phyloP scores from a whole-genome alignment of 2,329 filamentous ascomycete genomes.

The Aspergillus pseudoterreus region DNA sequence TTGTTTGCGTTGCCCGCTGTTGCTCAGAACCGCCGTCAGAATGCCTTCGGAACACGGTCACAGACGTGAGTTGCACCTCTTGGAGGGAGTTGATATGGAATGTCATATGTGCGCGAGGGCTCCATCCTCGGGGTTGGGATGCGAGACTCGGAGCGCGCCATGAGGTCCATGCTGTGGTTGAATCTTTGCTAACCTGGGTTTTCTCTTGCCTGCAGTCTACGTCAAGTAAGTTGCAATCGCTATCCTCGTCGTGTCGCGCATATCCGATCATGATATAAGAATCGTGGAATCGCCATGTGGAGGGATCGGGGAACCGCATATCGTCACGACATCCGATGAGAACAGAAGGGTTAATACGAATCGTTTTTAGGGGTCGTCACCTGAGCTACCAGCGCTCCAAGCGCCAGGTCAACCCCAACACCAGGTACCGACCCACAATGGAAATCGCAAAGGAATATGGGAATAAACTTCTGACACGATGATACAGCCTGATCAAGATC shows the following conservation, averaged over 20 bases:
- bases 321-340: constrained; percentile 1
- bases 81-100: constrained; percentile 7
- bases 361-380: constrained; percentile 77
- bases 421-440: constrained; percentile 45
- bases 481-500: constrained; percentile 82
- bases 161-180: constrained; percentile 2
- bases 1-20: constrained; percentile 39
- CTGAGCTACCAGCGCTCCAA: constrained; percentile 96
- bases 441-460: constrained; percentile 6
- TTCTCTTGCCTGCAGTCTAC: constrained; percentile 60
- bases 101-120: constrained; percentile 13
- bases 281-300: constrained; percentile 2
- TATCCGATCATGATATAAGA: constrained; percentile 16
- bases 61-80: constrained; percentile 66
- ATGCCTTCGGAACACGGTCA: constrained; percentile 87
- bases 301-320: constrained; percentile 11
- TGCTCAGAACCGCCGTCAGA: constrained; percentile 55
- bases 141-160: constrained; percentile 3
- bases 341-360: constrained; percentile 33
- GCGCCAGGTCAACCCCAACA: constrained; percentile 85
- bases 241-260: constrained; percentile 20
- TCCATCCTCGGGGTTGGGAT: constrained; percentile 8
- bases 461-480: constrained; percentile 23
- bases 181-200: constrained; percentile 26
- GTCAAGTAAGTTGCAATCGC: constrained; percentile 69